phyloP scores from a whole-genome alignment of 2,329 filamentous ascomycete genomes.

The Septoria petroselini region DNA sequence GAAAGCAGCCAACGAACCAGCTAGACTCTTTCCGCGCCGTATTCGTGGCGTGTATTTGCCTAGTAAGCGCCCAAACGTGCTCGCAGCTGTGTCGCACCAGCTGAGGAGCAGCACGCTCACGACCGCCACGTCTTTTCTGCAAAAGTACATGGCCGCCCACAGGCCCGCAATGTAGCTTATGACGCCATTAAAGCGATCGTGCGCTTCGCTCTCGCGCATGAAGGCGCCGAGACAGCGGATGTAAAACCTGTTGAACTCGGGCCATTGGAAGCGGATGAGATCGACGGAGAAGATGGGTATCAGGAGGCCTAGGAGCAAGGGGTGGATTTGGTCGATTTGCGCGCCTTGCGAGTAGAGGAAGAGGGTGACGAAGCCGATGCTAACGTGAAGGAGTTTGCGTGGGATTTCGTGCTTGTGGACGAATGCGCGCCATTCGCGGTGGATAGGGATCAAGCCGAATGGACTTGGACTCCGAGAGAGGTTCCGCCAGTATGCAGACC shows the following conservation, averaged over 20 bases:
- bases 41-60: conserved; percentile 85
- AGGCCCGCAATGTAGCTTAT: conserved; percentile 94
- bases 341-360: conserved; percentile 78
- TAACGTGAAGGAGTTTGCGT: conserved; percentile 87
- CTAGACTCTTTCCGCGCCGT: conserved; percentile 83
- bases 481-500: conserved; percentile 76
- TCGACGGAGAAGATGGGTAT: conserved; percentile 82
- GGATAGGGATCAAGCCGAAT: conserved; percentile 89
- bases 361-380: conserved; percentile 90
- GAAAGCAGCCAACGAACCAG: conserved; percentile 82
- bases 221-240: conserved; percentile 79
- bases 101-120: conserved; percentile 86
- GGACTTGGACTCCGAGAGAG: conserved; percentile 90
- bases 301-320: conserved; percentile 74
- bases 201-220: conserved; percentile 94
- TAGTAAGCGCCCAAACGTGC: conserved; percentile 86
- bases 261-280: conserved; percentile 75
- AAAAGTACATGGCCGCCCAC: conserved; percentile 79
- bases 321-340: conserved; percentile 74
- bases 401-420: conserved; percentile 95
- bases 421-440: conserved; percentile 84
- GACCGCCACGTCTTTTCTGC: conserved; percentile 89
- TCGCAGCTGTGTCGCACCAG: conserved; percentile 97
- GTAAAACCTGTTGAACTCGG: conserved; percentile 80
- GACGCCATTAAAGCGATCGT: conserved; percentile 86